Evolutionary conservation across 805 yeast genomes (phyloP).

Genomic region (Priceomyces fermenticarens): DNA sequence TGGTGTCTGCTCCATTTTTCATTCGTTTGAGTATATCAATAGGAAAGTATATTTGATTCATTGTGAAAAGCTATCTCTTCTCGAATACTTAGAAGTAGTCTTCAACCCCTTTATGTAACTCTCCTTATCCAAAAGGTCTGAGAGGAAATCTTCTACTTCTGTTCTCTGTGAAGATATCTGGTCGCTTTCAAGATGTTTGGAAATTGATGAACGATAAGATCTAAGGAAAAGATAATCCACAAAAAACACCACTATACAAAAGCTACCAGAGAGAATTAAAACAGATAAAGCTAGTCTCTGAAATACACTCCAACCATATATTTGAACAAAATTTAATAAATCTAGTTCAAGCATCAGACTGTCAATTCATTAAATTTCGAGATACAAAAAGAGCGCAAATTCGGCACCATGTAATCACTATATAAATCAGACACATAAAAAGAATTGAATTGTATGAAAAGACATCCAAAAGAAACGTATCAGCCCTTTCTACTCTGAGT

Average conservation of each 20-base stretch:
- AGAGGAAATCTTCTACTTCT: constrained; percentile 8
- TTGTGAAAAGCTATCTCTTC: constrained; percentile 39
- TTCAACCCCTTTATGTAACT: constrained; percentile 25
- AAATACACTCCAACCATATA: too few relatives aligned
- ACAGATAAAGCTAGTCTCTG: too few relatives aligned
- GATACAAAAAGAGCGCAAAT: too few relatives aligned
- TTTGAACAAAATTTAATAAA: too few relatives aligned
- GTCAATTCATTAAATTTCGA: neutral
- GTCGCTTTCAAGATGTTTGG: constrained; percentile 1
- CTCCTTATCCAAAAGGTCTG: constrained; percentile 8
- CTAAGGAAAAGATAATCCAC: too few relatives aligned
- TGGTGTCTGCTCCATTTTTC: constrained; percentile 6
- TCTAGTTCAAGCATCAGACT: too few relatives aligned
- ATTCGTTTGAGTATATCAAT: constrained; percentile 20
- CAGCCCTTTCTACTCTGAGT: neutral
- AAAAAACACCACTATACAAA: too few relatives aligned
- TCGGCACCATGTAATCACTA: too few relatives aligned
- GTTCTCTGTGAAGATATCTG: too few relatives aligned
- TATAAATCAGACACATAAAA: too few relatives aligned
- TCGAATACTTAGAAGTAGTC: constrained; percentile 40
- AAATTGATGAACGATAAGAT: too few relatives aligned
- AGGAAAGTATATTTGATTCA: constrained; percentile 34
- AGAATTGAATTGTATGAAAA: neutral
- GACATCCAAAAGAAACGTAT: neutral
- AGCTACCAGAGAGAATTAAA: too few relatives aligned